Conservation (phyloP, 1,284 basidiomycete genomes). For the Microbotryum saponariae region DNA sequence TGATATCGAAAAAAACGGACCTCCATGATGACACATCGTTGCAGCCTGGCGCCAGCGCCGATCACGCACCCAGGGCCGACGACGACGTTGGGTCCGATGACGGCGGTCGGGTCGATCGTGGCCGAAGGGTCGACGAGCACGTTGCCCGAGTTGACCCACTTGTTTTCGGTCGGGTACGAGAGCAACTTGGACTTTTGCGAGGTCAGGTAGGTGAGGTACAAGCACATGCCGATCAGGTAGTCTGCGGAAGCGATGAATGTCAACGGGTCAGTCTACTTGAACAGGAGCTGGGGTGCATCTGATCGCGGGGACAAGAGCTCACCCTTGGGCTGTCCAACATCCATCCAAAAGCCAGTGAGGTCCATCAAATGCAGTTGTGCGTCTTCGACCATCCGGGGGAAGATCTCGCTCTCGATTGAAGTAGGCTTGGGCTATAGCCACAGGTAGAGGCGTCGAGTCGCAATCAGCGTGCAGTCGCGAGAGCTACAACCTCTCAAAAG, state of each 20-base stretch:
- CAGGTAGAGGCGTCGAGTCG: not conserved
- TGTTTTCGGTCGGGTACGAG: constrained; percentile 44
- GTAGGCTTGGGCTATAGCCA: constrained; percentile 42
- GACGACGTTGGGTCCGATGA: constrained; percentile 50
- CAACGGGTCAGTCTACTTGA: not conserved
- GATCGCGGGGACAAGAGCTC: not conserved
- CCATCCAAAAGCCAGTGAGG: constrained; percentile 51
- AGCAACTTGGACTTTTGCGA: constrained; percentile 43
- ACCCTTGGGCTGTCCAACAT: constrained; percentile 49
- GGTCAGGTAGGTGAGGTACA: constrained; percentile 48
- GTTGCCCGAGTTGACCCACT: constrained; percentile 28
- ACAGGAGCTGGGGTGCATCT: not conserved
- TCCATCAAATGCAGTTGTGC: constrained; percentile 49
- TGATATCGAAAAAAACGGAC: constrained; percentile 1
- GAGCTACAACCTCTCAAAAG: too few species aligned
- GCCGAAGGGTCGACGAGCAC: constrained; percentile 39
- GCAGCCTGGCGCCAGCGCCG: constrained; percentile 48
- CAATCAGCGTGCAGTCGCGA: not conserved
- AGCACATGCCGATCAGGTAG: constrained; percentile 45
- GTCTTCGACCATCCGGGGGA: constrained; percentile 48
- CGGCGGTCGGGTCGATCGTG: constrained; percentile 45
- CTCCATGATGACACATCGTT: constrained; percentile 49
- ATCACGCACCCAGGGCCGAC: constrained; percentile 48
- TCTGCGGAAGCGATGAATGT: constrained; percentile 2
- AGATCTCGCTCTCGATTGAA: constrained; percentile 51